Evolutionary conservation across 2,329 filamentous ascomycete species (phyloP), one percentile per base, ranked within the genome.

Genomic region (Knoxdaviesia proteae): DNA sequence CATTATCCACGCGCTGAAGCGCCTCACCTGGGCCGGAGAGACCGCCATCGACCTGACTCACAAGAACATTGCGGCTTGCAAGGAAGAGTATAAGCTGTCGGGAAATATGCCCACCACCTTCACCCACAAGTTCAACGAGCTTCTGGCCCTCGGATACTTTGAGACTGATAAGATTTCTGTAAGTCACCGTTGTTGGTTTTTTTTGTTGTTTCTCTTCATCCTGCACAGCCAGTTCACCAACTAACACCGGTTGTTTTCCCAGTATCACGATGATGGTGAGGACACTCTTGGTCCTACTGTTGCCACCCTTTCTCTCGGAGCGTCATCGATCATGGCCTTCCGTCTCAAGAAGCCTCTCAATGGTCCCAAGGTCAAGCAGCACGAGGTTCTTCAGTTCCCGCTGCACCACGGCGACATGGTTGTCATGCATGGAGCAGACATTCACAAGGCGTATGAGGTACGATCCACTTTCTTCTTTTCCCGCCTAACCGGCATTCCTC

Each of bases 261-360:
- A 74, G 60, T 77, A 68, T 49, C 76, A 81, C 45, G 75, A 80
- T 45, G 77, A 81, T 48, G 77, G 77, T 5, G 77, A 81, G 50
- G 58, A 56, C 7, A 70, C 72, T 4, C 59, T 80, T 0, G 75
- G 75, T 0, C 70, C 73, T 0, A 74, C 69, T 0, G 72, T 80
- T 6, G 71, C 73, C 0, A 76, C 74, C 0, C 56, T 76, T 6
- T 75, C 71, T 2, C 59, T 80, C 0, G 76, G 76, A 1, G 67
- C 64, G 0, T 64, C 68, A 0, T 69, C 74, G 0, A 58, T 57
- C 0, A 80, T 80, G 75, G 54, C 55, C 3, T 65, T 78, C 49
- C 61, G 69, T 1, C 62, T 69, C 42, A 80, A 80, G 55, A 49
- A 50, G 6, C 58, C 53, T 10, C 40, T 56, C 0, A 44, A 62